These are phyloP conservation scores for Trichoderma reesei DNA, from an alignment of 495 filamentous ascomycete genomes.

Conservation along the genomic window DNA sequence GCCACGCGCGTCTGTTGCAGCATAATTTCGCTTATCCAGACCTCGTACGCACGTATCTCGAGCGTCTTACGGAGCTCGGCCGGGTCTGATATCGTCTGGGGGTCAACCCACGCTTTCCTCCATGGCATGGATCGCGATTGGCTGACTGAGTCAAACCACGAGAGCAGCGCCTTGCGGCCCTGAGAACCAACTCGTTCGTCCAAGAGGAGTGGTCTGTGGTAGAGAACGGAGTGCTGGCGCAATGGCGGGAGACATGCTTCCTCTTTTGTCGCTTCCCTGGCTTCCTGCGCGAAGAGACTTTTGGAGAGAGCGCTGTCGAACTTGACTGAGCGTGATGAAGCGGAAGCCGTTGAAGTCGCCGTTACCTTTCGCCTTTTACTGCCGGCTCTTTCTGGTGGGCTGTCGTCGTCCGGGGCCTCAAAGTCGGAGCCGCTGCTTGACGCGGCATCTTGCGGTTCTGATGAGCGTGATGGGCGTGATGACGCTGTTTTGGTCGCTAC, in stretches of 20 bases:
- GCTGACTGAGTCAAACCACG: conserved; percentile 31
- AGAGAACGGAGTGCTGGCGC: conserved; percentile 20
- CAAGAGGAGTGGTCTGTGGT: conserved; percentile 35
- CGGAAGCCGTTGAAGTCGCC: background rate
- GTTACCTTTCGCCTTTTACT: background rate
- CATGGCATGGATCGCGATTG: conserved; percentile 35
- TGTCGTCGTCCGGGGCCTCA: background rate
- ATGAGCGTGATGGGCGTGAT: background rate
- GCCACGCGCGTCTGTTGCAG: conserved; percentile 42
- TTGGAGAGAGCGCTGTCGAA: background rate
- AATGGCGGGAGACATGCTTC: background rate
- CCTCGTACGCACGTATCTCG: conserved; percentile 36
- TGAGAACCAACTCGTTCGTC: conserved; percentile 16
- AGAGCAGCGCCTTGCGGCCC: conserved; percentile 22
- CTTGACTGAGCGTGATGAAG: background rate
- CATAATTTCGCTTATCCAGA: conserved; percentile 44
- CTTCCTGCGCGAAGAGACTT: background rate
- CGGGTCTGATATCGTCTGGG: conserved; percentile 11
- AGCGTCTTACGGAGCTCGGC: conserved; percentile 17
- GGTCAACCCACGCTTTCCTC: conserved; percentile 34
- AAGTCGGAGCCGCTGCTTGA: background rate
- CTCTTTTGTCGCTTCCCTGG: background rate
- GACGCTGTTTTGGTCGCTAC: background rate
- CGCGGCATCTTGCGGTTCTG: background rate
- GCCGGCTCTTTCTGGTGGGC: background rate